Percentiles rank a stretch among this genome's conserved stretches.
Conservation (phyloP, 2,329 filamentous ascomycete genomes). For the Alternaria gaisen region DNA sequence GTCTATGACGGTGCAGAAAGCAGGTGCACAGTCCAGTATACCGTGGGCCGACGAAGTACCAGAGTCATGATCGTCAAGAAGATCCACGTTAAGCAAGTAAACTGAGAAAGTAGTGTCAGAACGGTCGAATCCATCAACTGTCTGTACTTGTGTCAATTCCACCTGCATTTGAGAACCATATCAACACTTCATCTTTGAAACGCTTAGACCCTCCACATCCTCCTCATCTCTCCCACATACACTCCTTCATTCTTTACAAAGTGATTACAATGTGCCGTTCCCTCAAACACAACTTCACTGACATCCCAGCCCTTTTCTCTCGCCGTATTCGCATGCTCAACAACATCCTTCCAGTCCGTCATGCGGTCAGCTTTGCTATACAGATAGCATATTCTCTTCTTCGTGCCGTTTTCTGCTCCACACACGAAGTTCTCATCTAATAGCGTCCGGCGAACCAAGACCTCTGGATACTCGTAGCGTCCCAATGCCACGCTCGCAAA, state of each 20-base stretch:
- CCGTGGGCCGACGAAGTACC: conserved; percentile 68
- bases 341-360: conserved; percentile 62
- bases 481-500: conserved; percentile 5
- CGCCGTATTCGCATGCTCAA: conserved; percentile 59
- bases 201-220: conserved; percentile 9
- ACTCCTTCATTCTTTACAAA: conserved; percentile 62
- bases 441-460: conserved; percentile 3
- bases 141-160: not conserved
- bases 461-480: conserved; percentile 16
- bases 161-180: not conserved
- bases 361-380: conserved; percentile 65
- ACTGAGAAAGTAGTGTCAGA: too few species aligned
- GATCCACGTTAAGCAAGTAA: not conserved
- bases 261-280: conserved; percentile 66
- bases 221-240: conserved; percentile 59
- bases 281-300: conserved; percentile 61
- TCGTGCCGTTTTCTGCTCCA: not conserved
- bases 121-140: not conserved
- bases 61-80: conserved; percentile 14
- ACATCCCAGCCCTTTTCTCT: conserved; percentile 58
- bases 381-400: conserved; percentile 63
- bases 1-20: conserved; percentile 70
- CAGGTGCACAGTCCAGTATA: conserved; percentile 72
- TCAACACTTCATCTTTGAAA: not conserved
- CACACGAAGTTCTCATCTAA: conserved; percentile 13